Base-by-base conservation (phyloP, 352 stramenopile genomes). In the Sclerospora graminicola region DNA sequence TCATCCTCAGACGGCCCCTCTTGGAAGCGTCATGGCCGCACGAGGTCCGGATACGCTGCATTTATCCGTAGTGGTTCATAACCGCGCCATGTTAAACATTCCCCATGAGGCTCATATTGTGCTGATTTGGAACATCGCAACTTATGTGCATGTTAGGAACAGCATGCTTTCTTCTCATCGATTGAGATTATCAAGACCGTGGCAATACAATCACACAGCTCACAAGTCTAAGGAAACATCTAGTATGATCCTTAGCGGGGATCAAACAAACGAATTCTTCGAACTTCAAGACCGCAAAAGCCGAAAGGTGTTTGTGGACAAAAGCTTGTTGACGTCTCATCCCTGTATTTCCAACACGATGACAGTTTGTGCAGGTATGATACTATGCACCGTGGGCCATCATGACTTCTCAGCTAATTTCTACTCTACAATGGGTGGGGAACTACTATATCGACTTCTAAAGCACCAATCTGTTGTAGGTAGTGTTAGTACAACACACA, bases 361-460 rank as follows among this genome's bases (percentile, higher is more conserved):
- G 8, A 63, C 63, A 21, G 76, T 86, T 49, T 68, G 80, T 43
- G 40, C 30, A 1, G 71, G 76, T 0, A 57, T 75, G 18, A 55
- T 84, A 21, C 21, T 26, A 26, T 26, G 21, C 6, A 26, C 21
- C 21, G 21, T 78, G 1, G 78, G 74, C 0, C 67, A 89, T 46
- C 65, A 86, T 51, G 78, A 89, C 21, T 87, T 75, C 21, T 89
- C 78, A 0, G 78, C 76, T 16, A 66, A 73, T 11, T 88, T 89
- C 48, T 76, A 86, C 48, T 82, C 76, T 0, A 65, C 71, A 28
- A 75, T 38, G 1, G 81, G 90, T 28, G 81, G 81, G 6, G 59
- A 73, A 13, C 49, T 90, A 34, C 46, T 84, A 5, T 84, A 86
- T 59, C 72, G 73, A 2, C 31, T 90, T 27, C 45, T 87, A 20